Percentiles rank a stretch among this genome's conserved stretches.
Conservation (phyloP, 108 stramenopile genomes). For the Ochromonas danica region DNA sequence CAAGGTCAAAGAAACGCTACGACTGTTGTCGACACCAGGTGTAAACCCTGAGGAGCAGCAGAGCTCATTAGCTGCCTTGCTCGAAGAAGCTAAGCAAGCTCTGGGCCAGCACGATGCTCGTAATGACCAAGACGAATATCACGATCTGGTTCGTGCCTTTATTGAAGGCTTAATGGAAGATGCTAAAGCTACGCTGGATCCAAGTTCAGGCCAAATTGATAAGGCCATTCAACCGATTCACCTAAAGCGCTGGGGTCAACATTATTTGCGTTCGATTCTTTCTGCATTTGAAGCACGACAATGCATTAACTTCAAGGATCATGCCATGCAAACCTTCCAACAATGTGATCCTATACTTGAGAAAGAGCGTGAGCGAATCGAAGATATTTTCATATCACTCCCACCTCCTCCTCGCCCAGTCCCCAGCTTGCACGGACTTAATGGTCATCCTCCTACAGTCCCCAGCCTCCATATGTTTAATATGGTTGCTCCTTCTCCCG, state of each 20-base stretch:
- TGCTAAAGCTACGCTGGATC: background rate
- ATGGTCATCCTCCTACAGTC: background rate
- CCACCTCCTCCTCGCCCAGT: background rate
- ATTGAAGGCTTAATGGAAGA: background rate
- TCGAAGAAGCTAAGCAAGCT: background rate
- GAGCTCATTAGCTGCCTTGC: background rate
- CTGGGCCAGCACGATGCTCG: background rate
- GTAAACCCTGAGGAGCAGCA: background rate
- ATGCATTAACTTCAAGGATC: slow-evolving; percentile 34
- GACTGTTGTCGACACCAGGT: background rate
- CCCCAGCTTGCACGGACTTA: background rate
- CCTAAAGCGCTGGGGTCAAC: background rate
- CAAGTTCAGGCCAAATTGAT: slow-evolving; percentile 18
- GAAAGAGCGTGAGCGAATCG: background rate
- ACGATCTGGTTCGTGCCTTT: background rate
- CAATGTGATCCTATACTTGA: background rate
- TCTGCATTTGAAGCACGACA: background rate
- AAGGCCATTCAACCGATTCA: slow-evolving; percentile 1
- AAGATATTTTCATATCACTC: background rate
- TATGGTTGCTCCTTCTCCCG: background rate
- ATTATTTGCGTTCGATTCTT: slow-evolving; percentile 17
- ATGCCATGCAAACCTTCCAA: background rate
- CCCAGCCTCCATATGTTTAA: background rate
- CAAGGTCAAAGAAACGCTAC: background rate
- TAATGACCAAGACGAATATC: background rate